These are phyloP conservation scores for Diaporthe amygdali DNA, from an alignment of 2,329 filamentous ascomycete species.

Conservation along the genomic window DNA sequence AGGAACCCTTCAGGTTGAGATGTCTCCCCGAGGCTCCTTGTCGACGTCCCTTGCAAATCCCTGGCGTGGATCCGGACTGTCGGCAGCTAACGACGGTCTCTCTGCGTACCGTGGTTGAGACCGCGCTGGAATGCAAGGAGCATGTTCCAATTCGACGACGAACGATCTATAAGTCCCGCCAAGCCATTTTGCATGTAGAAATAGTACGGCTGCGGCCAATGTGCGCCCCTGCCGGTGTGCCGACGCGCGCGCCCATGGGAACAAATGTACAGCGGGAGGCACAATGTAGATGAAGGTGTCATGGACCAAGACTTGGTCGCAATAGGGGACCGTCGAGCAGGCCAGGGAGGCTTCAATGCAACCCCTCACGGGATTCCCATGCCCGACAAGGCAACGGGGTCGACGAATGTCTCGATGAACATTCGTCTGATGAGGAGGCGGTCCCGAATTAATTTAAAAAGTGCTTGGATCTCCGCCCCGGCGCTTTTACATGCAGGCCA, in stretches of 20 bases:
- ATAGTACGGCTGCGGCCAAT: not conserved
- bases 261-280: not conserved
- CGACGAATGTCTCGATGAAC: not conserved
- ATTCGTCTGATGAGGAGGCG: not conserved
- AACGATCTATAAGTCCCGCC: slow-evolving; percentile 5
- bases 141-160: not conserved
- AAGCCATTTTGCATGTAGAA: not conserved
- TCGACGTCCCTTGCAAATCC: not conserved
- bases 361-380: slow-evolving; percentile 5
- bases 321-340: not conserved
- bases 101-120: not conserved
- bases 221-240: not conserved
- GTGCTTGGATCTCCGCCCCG: slow-evolving; percentile 5
- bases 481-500: slow-evolving; percentile 10
- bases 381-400: not conserved
- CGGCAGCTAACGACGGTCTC: slow-evolving; percentile 3
- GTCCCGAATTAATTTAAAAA: slow-evolving; percentile 15
- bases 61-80: slow-evolving; percentile 8
- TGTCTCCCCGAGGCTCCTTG: not conserved
- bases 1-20: not conserved
- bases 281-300: not conserved
- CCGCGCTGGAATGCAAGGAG: not conserved
- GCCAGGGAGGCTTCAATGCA: slow-evolving; percentile 2
- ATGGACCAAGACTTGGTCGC: not conserved
- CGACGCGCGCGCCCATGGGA: not conserved